Conservation (phyloP, 1,139 yeast species). For the Geotrichum cucujoidarum region DNA sequence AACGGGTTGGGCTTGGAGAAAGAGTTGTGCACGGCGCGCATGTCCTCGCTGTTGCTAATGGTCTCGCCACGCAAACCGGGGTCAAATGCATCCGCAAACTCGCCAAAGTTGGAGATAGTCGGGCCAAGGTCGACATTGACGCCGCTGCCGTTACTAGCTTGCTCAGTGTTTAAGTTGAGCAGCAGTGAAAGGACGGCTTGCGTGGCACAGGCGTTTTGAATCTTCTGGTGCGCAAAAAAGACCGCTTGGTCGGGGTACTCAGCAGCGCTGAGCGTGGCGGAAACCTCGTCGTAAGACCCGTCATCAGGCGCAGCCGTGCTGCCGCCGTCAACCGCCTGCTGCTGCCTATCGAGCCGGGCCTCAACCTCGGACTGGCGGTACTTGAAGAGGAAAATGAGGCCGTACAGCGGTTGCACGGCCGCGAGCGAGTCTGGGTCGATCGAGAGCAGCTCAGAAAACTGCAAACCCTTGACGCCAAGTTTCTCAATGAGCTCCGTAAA, state of each 20-base stretch:
- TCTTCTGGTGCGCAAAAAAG: conserved; percentile 63
- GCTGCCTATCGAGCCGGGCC: conserved; percentile 10
- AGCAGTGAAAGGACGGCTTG: conserved; percentile 64
- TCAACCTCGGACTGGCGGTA: conserved; percentile 40
- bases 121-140: conserved; percentile 47
- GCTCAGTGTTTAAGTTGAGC: conserved; percentile 39
- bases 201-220: conserved; percentile 74
- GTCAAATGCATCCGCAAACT: conserved; percentile 54
- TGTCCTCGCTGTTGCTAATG: conserved; percentile 55
- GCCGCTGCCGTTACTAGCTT: background rate
- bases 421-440: conserved; percentile 48
- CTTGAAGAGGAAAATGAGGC: conserved; percentile 61
- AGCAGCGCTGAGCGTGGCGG: conserved; percentile 12
- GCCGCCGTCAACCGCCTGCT: conserved; percentile 23
- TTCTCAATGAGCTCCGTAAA: conserved; percentile 61
- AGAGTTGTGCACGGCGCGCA: conserved; percentile 58
- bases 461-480: conserved; percentile 52
- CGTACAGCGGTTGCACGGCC: conserved; percentile 45
- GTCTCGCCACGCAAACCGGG: conserved; percentile 59
- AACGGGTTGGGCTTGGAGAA: conserved; percentile 56
- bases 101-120: conserved; percentile 46
- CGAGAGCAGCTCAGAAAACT: conserved; percentile 56
- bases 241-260: conserved; percentile 34
- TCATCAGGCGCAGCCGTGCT: conserved; percentile 39
- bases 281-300: conserved; percentile 43